Evolutionary conservation across 1,139 yeast species (phyloP), one percentile per base, ranked within the genome.

Genomic region (Zygoascus meyerae): DNA sequence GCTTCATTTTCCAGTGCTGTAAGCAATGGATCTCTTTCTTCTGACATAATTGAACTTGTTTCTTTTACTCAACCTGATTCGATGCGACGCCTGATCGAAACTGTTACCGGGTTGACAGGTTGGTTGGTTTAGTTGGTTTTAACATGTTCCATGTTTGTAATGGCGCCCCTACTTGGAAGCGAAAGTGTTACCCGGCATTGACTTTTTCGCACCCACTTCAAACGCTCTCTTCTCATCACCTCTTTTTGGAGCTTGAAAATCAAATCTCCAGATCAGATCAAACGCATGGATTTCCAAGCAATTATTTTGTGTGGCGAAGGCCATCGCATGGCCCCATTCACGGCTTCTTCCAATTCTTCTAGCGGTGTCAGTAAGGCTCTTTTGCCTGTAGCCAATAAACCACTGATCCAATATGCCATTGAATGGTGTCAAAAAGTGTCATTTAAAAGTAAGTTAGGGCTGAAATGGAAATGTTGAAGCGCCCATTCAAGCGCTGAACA

Each of bases 341-440:
- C 61, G 14, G 77, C 94, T 0, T 36, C 32, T 38, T 69, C 75
- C 36, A 74, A 73, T 35, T 63, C 69, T 18, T 65, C 63, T 30
- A 72, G 83, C 1, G 90, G 94, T 7, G 62, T 77, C 9, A 79
- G 95, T 5, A 92, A 92, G 68, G 94, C 97, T 0, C 69, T 90
- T 47, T 67, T 94, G 44, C 97, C 98, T 2, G 74, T 94, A 38
- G 97, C 94, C 12, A 90, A 90, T 64, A 75, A 77, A 58, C 95
- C 97, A n/a, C 81, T 92, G 86, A 71, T 94, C 42, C 83, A 83
- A 56, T 85, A 87, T 61, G 95, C 86, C 2, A 72, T 94, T 40
- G 90, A 85, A 55, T 94, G 97, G 97, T 89, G 97, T 71, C 87
- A 83, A 59, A 74, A 75, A 61, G 97, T 95, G 1, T 55, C 53